Conservation (phyloP, 768 basidiomycete genomes). For the Kwoniella sp. region DNA sequence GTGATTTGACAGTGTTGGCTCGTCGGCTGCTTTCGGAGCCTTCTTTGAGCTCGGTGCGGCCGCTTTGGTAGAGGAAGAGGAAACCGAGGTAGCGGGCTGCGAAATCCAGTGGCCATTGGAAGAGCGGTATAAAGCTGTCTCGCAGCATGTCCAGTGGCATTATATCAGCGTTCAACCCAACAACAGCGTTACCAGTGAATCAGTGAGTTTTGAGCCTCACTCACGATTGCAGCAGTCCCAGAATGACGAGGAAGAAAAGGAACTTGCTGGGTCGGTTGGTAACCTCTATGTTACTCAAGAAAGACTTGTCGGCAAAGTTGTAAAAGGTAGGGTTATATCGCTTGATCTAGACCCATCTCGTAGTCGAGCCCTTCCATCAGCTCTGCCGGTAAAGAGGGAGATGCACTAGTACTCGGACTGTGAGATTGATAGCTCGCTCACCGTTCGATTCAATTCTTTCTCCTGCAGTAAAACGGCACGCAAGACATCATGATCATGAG, state of each 20-base stretch:
- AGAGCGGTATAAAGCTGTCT: conserved; percentile 38
- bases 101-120: conserved; percentile 42
- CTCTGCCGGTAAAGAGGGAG: too few relatives aligned
- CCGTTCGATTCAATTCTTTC: conserved; percentile 31
- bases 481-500: too few relatives aligned
- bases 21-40: conserved; percentile 27
- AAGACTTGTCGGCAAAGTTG: conserved; percentile 37
- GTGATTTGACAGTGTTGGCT: conserved; percentile 32
- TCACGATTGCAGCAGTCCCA: conserved; percentile 41
- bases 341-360: too few relatives aligned
- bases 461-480: conserved; percentile 30
- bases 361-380: too few relatives aligned
- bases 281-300: conserved; percentile 27
- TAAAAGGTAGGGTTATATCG: conserved; percentile 40
- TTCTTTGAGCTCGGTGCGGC: conserved; percentile 24
- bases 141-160: too few relatives aligned
- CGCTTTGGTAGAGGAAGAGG: conserved; percentile 42
- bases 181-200: too few relatives aligned
- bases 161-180: too few relatives aligned
- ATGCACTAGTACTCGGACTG: too few relatives aligned
- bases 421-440: conserved; percentile 6
- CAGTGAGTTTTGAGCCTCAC: conserved; percentile 8
- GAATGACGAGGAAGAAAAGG: conserved; percentile 28
- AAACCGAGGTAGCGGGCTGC: conserved; percentile 36
- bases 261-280: conserved; percentile 38